Evolutionary conservation across 805 yeast genomes (phyloP).

Genomic region (Saccharomycopsis microspora): DNA sequence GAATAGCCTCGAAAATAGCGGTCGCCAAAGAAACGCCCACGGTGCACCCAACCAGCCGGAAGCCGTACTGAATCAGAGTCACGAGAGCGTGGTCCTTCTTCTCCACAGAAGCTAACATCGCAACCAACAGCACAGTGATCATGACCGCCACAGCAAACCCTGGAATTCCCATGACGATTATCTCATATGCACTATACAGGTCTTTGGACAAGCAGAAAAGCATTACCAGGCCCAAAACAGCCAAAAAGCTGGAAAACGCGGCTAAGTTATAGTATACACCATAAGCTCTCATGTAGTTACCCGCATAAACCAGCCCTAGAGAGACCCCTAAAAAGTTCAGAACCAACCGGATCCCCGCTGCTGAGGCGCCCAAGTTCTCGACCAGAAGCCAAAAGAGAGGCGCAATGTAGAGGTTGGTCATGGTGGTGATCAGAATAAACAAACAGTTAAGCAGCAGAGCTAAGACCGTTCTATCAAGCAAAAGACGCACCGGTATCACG

Average conservation of each 20-base stretch:
- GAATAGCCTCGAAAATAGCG: slow-evolving; percentile 47
- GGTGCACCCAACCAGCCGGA: slow-evolving; percentile 80
- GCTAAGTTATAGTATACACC: slow-evolving; percentile 50
- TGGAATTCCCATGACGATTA: slow-evolving; percentile 34
- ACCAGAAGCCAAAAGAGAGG: slow-evolving; percentile 60
- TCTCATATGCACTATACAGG: slow-evolving; percentile 28
- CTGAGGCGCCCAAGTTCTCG: slow-evolving; percentile 37
- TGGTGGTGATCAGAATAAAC: slow-evolving; percentile 60
- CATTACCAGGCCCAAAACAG: slow-evolving; percentile 35
- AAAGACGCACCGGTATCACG: slow-evolving; percentile 50
- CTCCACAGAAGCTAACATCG: slow-evolving; percentile 69
- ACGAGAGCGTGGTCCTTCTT: slow-evolving; percentile 66
- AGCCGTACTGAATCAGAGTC: slow-evolving; percentile 83
- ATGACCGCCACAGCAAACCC: slow-evolving; percentile 59
- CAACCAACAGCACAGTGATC: slow-evolving; percentile 60
- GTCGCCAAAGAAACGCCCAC: slow-evolving; percentile 65
- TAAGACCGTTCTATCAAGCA: slow-evolving; percentile 47
- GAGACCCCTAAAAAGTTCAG: slow-evolving; percentile 61
- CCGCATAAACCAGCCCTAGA: slow-evolving; percentile 54
- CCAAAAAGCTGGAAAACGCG: slow-evolving; percentile 28
- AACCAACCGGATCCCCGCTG: slow-evolving; percentile 42
- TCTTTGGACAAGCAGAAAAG: slow-evolving; percentile 17
- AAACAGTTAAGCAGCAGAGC: slow-evolving; percentile 59
- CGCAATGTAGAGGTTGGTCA: slow-evolving; percentile 51
- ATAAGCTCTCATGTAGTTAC: slow-evolving; percentile 53